These are phyloP conservation scores for Vitis rotundifolia DNA, from an alignment of 164 flowering plant genomes.

Conservation along the genomic window DNA sequence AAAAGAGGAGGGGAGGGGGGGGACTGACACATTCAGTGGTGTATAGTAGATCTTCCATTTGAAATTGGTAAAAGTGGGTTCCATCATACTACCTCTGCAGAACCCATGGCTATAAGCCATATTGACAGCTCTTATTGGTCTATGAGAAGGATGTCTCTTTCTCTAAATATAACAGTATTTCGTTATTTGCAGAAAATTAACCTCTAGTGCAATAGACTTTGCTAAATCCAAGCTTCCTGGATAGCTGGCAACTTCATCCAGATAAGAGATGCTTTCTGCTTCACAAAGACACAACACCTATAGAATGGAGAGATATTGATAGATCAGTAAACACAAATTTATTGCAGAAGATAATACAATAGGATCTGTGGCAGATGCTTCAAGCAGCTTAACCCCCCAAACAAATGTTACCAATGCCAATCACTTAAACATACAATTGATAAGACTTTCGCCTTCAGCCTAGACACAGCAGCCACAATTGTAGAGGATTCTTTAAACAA, in stretches of 20 bases:
- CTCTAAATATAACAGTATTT: background rate
- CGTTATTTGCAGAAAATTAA: constrained; percentile 30
- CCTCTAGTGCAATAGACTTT: constrained; percentile 78
- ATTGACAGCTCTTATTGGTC: background rate
- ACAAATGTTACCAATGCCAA: background rate
- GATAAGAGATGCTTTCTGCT: constrained; percentile 87
- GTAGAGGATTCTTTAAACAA: constrained; percentile 34
- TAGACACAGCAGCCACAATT: constrained; percentile 64
- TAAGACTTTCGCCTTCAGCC: constrained; percentile 82
- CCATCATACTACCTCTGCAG: no score
- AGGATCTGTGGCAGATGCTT: no score
- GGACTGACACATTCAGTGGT: background rate
- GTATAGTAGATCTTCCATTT: background rate
- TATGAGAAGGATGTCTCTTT: background rate
- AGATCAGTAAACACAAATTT: no score
- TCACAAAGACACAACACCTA: constrained; percentile 94
- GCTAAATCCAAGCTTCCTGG: constrained; percentile 74
- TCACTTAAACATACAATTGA: constrained; percentile 72
- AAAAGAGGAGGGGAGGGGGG: background rate
- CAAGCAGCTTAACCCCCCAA: constrained; percentile 2
- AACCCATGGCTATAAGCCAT: background rate
- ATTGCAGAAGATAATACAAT: no score
- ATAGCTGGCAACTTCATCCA: constrained; percentile 89
- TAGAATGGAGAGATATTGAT: constrained; percentile 14
- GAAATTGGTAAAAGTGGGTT: background rate